These are phyloP conservation scores for Calonectria pseudoturangicola DNA, from an alignment of 2,329 filamentous ascomycete genomes.

Conservation along the genomic window DNA sequence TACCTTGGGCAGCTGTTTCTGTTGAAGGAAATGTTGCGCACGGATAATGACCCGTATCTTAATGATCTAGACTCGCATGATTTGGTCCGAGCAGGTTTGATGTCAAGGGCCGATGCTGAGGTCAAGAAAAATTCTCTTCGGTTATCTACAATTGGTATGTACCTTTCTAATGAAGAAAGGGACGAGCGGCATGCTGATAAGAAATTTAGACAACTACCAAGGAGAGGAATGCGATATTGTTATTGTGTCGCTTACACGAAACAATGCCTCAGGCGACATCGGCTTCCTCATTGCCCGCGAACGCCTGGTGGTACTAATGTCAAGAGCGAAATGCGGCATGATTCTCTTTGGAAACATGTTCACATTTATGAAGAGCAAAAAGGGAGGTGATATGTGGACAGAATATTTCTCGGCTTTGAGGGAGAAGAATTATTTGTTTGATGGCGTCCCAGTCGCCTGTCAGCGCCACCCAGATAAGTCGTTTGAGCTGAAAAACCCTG, in stretches of 20 bases:
- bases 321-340: conserved; percentile 78
- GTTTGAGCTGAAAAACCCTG: conserved; percentile 66
- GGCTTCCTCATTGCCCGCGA: conserved; percentile 82
- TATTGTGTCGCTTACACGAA: conserved; percentile 79
- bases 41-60: conserved; percentile 77
- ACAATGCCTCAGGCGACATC: conserved; percentile 78
- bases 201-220: conserved; percentile 81
- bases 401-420: conserved; percentile 75
- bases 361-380: conserved; percentile 77
- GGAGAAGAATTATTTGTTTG: conserved; percentile 69
- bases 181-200: not conserved
- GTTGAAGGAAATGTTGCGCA: conserved; percentile 70
- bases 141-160: conserved; percentile 81
- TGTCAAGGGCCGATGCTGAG: conserved; percentile 71
- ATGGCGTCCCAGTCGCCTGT: conserved; percentile 77
- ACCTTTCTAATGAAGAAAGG: not conserved
- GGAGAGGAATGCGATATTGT: conserved; percentile 86
- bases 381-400: conserved; percentile 68
- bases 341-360: conserved; percentile 82
- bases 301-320: conserved; percentile 81
- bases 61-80: conserved; percentile 82
- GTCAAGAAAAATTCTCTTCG: conserved; percentile 71
- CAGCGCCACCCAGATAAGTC: conserved; percentile 73
- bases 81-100: conserved; percentile 74
- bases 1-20: conserved; percentile 82